Base-by-base conservation (phyloP, 202 grass and related monocot species). In the Elaeis oleifera region DNA sequence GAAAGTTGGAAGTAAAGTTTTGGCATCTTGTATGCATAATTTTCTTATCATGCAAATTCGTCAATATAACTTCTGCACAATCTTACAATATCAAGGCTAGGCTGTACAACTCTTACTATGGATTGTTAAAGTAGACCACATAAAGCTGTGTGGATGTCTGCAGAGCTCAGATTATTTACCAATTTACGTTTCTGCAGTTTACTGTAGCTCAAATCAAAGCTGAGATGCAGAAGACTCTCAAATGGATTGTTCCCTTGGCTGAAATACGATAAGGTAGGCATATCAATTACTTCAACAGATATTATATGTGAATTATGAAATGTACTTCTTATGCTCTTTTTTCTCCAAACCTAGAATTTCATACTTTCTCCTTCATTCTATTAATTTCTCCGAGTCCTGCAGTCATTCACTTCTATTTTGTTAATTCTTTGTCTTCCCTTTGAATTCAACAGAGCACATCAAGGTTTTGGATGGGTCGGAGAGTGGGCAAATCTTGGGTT, bases 381-480 rank as follows among this genome's bases (percentile, higher is more conserved):
- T 61, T 23, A 29, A 31, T 31, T 31, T 31, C 28, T 25, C 21
- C 50, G 44, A 53, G 3, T 18, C 18, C n/a, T 18, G 36, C 3
- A 18, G 6, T 66, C 2, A 58, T 39, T 51, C 5, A 13, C n/a
- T 16, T 24, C 59, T 3, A 20, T 5, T 71, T 16, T 51, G 27
- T 61, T 19, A 24, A 52, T 15, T 65, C 9, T 25, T 4, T 13
- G 0, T 63, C 69, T 63, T 64, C 36, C 23, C 28, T 76, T 59
- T 68, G 58, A 53, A 63, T 65, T 77, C 23, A 26, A 60, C 84
- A 97, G 92, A 74, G 79, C 84, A n/a, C 92, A 97, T 76, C 92
- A 97, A 89, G 88, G 92, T 18, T 97, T 97, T 66, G 92, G 88
- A 72, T 97, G 92, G 88, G 92, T 97, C 4, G 92, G 92, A 16